These are phyloP conservation scores for Yamadazyma songkhlaensis DNA, from an alignment of 1,139 yeast species.

Conservation along the genomic window DNA sequence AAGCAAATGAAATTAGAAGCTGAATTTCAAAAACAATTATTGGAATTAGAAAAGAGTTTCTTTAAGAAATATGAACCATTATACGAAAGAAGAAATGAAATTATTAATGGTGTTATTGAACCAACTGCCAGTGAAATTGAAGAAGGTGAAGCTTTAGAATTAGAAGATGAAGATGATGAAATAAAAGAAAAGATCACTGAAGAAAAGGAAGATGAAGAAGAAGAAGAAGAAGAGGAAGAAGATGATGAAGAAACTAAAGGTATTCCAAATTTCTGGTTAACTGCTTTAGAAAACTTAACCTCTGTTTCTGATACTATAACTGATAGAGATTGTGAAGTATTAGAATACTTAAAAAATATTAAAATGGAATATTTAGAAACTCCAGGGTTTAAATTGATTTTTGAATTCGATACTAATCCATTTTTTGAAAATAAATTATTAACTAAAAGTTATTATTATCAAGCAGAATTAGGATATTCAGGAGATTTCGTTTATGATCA, in stretches of 20 bases:
- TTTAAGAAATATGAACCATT: conserved; percentile 74
- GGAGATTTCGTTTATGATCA: conserved; percentile 97
- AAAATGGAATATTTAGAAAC: conserved; percentile 77
- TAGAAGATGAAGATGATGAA: conserved; percentile 44
- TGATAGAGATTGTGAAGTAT: conserved; percentile 86
- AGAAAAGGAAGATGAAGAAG: conserved; percentile 32
- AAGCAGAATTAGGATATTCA: conserved; percentile 88
- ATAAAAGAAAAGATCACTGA: conserved; percentile 29
- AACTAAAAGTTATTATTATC: conserved; percentile 88
- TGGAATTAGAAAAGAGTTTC: conserved; percentile 82
- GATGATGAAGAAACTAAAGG: conserved; percentile 57
- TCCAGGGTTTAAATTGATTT: conserved; percentile 88
- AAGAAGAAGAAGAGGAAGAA: conserved; percentile 39
- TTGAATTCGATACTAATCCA: conserved; percentile 76
- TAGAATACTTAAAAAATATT: conserved; percentile 65
- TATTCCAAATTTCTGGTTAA: conserved; percentile 94
- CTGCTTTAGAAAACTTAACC: conserved; percentile 85
- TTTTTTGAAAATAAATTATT: conserved; percentile 71
- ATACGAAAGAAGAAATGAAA: conserved; percentile 68
- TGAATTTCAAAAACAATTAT: conserved; percentile 85
- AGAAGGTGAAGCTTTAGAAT: conserved; percentile 67
- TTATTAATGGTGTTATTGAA: conserved; percentile 69
- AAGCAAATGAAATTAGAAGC: conserved; percentile 82
- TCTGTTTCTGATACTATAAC: conserved; percentile 83
- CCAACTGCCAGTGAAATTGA: conserved; percentile 78